Percentiles rank a stretch among this genome's conserved stretches.
Conservation (phyloP, 108 stramenopile species). For the Cyclotella kingstonii region DNA sequence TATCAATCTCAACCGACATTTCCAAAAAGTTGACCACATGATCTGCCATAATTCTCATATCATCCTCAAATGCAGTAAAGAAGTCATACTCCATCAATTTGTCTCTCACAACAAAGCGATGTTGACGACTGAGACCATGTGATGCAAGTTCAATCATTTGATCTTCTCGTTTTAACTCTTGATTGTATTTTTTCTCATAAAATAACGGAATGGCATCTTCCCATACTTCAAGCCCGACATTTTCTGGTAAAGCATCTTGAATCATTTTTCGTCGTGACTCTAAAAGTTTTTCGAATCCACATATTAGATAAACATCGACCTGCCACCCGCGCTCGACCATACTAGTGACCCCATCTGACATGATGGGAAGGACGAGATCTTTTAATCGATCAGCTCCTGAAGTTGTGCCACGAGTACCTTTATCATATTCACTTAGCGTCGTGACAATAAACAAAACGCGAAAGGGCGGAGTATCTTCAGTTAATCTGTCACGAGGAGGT, state of each 20-base stretch:
- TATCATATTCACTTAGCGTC: conserved; percentile 67
- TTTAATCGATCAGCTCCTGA: conserved; percentile 67
- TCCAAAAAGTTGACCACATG: conserved; percentile 68
- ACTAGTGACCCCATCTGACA: conserved; percentile 60
- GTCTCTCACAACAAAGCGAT: conserved; percentile 80
- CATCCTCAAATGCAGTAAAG: conserved; percentile 77
- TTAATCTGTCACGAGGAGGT: conserved; percentile 22
- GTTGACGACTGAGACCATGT: conserved; percentile 73
- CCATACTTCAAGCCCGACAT: conserved; percentile 66
- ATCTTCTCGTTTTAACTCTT: conserved; percentile 16
- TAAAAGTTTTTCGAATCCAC: conserved; percentile 27
- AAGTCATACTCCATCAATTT: conserved; percentile 71
- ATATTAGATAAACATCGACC: conserved; percentile 45
- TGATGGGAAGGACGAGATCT: conserved; percentile 61
- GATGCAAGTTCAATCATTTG: conserved; percentile 40
- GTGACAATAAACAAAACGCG: conserved; percentile 74
- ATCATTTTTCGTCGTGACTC: conserved; percentile 47
- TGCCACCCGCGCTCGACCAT: conserved; percentile 50
- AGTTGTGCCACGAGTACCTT: conserved; percentile 50
- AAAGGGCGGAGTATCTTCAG: conserved; percentile 21
- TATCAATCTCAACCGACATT: conserved; percentile 53
- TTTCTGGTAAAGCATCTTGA: conserved; percentile 44
- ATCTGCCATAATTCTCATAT: conserved; percentile 67
- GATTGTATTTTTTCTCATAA: conserved; percentile 47
- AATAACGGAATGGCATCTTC: conserved; percentile 69